Percentiles rank a stretch among this genome's conserved stretches.
phyloP scores from a whole-genome alignment of 78 protist genomes.

The Salpingoeca rosetta region DNA sequence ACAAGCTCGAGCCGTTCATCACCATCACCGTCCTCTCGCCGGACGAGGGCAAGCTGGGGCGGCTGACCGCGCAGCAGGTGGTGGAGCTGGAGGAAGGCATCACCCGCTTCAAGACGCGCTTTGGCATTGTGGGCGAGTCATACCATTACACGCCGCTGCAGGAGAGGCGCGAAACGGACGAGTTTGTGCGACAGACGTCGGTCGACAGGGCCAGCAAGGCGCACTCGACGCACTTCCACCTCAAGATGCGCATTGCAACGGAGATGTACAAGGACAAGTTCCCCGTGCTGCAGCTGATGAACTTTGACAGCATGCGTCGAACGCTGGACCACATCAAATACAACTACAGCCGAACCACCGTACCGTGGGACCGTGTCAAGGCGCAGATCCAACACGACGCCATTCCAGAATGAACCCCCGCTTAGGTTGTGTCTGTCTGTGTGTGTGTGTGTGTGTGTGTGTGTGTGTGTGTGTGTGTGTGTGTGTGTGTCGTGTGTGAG shows the following conservation, averaged over 20 bases:
- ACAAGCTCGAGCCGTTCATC: slow-evolving; percentile 11
- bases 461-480: too few relatives aligned
- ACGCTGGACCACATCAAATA: too few relatives aligned
- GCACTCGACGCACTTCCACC: slow-evolving; percentile 13
- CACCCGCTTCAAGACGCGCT: neutral
- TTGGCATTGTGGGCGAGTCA: neutral
- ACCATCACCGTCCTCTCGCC: neutral
- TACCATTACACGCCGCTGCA: slow-evolving; percentile 6
- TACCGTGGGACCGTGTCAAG: too few relatives aligned
- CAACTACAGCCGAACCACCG: too few relatives aligned
- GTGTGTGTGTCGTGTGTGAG: too few relatives aligned
- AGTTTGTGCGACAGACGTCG: neutral
- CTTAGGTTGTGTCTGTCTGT: too few relatives aligned
- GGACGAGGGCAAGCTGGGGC: neutral
- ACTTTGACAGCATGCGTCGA: too few relatives aligned
- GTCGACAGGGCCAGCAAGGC: neutral
- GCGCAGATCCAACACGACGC: too few relatives aligned
- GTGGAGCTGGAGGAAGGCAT: neutral
- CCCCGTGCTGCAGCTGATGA: neutral
- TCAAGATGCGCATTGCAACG: slow-evolving; percentile 1
- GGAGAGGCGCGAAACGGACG: neutral
- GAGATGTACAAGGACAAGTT: neutral
- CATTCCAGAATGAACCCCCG: too few relatives aligned
- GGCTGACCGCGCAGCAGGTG: neutral
- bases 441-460: too few relatives aligned